Evolutionary conservation across 768 basidiomycete species (phyloP).

Genomic region (Rhizopogon salebrosus): DNA sequence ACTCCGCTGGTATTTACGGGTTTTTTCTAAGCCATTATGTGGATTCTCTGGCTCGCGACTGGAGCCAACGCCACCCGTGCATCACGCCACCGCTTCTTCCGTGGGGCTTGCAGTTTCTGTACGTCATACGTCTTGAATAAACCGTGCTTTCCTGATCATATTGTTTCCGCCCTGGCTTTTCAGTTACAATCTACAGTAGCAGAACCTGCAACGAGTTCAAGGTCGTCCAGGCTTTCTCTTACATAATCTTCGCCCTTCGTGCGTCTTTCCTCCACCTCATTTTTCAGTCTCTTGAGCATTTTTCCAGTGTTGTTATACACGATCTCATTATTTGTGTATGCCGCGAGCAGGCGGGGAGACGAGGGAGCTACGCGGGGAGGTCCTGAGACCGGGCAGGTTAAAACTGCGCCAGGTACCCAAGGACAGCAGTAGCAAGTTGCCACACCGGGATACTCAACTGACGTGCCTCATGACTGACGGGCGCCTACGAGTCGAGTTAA

Average conservation of each 20-base stretch:
- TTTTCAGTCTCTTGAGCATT: neutral
- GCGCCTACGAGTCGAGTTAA: too few relatives aligned
- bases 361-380: neutral
- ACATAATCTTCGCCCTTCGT: slow-evolving; percentile 31
- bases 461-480: neutral
- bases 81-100: neutral
- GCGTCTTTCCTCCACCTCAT: slow-evolving; percentile 3
- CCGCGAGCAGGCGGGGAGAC: neutral
- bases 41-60: slow-evolving; percentile 35
- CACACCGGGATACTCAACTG: neutral
- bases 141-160: neutral
- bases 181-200: slow-evolving; percentile 7
- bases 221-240: slow-evolving; percentile 30
- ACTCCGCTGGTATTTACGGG: neutral
- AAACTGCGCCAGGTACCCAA: too few relatives aligned
- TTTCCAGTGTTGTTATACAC: slow-evolving; percentile 30
- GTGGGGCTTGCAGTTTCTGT: slow-evolving; percentile 6
- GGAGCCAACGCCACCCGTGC: slow-evolving; percentile 23
- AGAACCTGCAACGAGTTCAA: slow-evolving; percentile 24
- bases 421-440: neutral
- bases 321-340: slow-evolving; percentile 16
- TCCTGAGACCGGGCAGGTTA: neutral
- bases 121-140: neutral
- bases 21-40: slow-evolving; percentile 24
- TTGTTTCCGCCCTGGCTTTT: neutral